Base-by-base conservation (phyloP, 805 yeast genomes). In the Saturnispora halmiae region DNA sequence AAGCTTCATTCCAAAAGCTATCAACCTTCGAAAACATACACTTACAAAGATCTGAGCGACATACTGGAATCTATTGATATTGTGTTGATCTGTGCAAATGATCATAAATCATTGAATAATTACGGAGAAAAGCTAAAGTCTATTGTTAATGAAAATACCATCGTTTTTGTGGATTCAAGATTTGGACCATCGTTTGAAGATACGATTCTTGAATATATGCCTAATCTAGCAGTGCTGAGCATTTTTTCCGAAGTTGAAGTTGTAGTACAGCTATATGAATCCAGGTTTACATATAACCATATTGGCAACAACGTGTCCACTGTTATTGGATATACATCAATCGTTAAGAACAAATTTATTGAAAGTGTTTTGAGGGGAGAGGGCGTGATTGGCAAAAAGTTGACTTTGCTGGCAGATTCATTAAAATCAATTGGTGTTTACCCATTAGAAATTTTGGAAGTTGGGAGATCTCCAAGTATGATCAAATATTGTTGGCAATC, bases 401-500 rank as follows among this genome's bases (percentile, higher is more conserved):
- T 58, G 21, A 41, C 11, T n/a, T 27, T 39, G 27, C 32, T 58
- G 2, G 38, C 48, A 2, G 55, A 55, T 18, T 34, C 43, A 6
- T 41, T 58, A 18, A 55, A 51, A 31, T 21, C 48, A 4, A 32
- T 51, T 9, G 59, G 56, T 8, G 56, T 56, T 2, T 49, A 44
- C 31, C 58, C 60, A 0, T 51, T 55, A 22, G 45, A 45, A 30
- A 37, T 52, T 27, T 45, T 57, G 19, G 56, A 56, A n/a, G 42
- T 40, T 20, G 58, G 55, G 4, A 48, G 51, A 2, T 48, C 42
- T 19, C 63, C 63, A 6, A 47, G 57, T 8, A 48, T 55, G 33
- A 47, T 41, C 31, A 52, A 56, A 31, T 49, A 42, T 42, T 51
- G 53, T 2, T 59, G 63, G 63, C 58, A 55, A 28, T 40, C 52